Base-by-base conservation (phyloP, 345 rosid genomes). In the Citrus inodora region DNA sequence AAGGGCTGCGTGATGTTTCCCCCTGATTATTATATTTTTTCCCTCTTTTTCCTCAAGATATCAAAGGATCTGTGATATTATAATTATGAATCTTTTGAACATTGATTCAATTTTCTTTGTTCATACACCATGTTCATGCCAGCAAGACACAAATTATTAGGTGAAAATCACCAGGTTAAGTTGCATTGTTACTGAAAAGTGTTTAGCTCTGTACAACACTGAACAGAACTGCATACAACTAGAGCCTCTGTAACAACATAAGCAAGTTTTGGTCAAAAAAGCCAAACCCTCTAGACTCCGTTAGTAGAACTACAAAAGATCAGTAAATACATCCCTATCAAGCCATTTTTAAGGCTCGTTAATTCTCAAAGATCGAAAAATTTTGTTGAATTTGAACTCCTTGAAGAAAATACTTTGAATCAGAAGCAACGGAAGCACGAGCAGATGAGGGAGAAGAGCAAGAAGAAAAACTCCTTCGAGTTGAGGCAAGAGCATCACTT, bases 381-480 rank as follows among this genome's bases (percentile, higher is more conserved):
- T 81, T 76, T 58, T 58, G 72, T 24, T 80, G 85, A 66, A 83
- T 78, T 27, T 73, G 84, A 66, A 82, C 83, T 72, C 86, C 87
- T 17, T 22, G 78, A 73, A 79, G 81, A 81, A 87, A 81, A 9
- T 78, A 71, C 72, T 78, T 84, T 4, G 86, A 75, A 28, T 72
- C 74, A 22, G 46, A 67, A 25, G 13, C 24, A 27, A 82, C 19
- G 8, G 84, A 59, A 17, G 90, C 14, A 59, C 82, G 68, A 11
- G 78, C 33, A 65, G 78, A 9, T 7, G 25, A 33, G 35, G 11
- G 7, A 7, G 76, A 3, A 13, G 81, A 32, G 30, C 71, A 2
- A 25, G 77, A 38, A 64, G 87, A 66, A 58, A 86, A 74, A 35
- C 77, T 81, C 82, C 19, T 84, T 13, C 74, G 76, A 74, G 87